Percentiles rank a stretch among this genome's conserved stretches.
These are phyloP conservation scores for Apophysomyces trapeziformis DNA, from an alignment of 371 early-diverging fungal genomes.

Conservation along the genomic window DNA sequence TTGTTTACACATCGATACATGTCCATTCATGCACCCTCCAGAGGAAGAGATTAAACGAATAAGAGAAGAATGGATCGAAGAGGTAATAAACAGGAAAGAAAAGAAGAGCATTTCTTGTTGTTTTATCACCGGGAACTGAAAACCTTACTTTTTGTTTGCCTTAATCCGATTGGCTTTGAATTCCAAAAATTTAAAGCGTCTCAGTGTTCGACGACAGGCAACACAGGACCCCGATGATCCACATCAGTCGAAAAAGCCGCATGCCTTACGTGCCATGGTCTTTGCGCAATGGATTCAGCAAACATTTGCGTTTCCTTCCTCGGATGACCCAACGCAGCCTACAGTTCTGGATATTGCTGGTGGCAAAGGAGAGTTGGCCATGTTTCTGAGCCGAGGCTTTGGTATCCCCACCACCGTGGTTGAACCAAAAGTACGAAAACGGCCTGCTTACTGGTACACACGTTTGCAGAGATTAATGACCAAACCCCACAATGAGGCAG, in stretches of 20 bases:
- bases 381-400: constrained; percentile 56
- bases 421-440: constrained; percentile 58
- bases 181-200: constrained; percentile 19
- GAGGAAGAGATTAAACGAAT: constrained; percentile 33
- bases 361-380: constrained; percentile 62
- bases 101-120: not conserved
- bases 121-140: constrained; percentile 3
- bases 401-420: constrained; percentile 51
- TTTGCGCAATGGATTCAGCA: constrained; percentile 58
- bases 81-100: constrained; percentile 29
- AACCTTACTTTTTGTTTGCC: constrained; percentile 8
- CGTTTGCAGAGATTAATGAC: constrained; percentile 44
- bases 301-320: constrained; percentile 36
- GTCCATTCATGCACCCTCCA: constrained; percentile 53
- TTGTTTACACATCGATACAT: constrained; percentile 42
- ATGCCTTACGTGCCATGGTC: constrained; percentile 54
- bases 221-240: constrained; percentile 57
- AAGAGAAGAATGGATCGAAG: constrained; percentile 45
- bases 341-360: constrained; percentile 62
- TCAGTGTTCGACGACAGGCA: constrained; percentile 28
- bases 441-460: constrained; percentile 51
- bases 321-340: constrained; percentile 11
- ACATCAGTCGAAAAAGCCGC: constrained; percentile 58
- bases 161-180: not conserved
- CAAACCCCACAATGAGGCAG: constrained; percentile 22